Evolutionary conservation across 1,284 basidiomycete species (phyloP).

Genomic region (Rhodotorula sp.): DNA sequence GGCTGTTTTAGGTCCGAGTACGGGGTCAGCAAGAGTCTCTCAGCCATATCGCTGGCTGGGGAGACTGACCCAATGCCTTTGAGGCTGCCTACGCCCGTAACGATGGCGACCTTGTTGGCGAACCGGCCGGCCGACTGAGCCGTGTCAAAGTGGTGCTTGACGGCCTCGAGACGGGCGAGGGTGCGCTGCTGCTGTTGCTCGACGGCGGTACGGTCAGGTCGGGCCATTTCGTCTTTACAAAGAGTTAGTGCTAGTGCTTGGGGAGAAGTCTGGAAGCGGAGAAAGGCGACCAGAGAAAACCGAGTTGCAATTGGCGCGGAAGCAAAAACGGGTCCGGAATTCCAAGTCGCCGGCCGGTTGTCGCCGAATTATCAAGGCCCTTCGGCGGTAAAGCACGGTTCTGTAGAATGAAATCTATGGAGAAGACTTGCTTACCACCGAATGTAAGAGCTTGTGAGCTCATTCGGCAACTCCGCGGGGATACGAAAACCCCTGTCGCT

Average conservation of each 20-base stretch:
- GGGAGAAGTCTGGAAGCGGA: not conserved
- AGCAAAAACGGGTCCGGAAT: too few relatives aligned
- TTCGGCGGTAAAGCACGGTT: too few relatives aligned
- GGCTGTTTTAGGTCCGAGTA: slow-evolving; percentile 49
- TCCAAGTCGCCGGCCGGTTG: too few relatives aligned
- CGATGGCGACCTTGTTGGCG: slow-evolving; percentile 79
- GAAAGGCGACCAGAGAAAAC: not conserved
- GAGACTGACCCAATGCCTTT: slow-evolving; percentile 74
- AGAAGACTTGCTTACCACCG: too few relatives aligned
- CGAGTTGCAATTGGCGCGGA: too few relatives aligned
- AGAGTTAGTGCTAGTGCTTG: not conserved
- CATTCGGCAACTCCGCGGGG: too few relatives aligned
- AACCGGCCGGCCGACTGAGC: slow-evolving; percentile 62
- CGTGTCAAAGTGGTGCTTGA: slow-evolving; percentile 67
- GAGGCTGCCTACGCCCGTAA: slow-evolving; percentile 80
- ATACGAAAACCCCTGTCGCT: too few relatives aligned
- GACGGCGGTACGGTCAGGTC: slow-evolving; percentile 7
- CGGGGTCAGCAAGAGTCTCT: slow-evolving; percentile 2
- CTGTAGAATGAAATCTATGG: too few relatives aligned
- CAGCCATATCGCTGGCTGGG: not conserved
- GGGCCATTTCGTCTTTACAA: slow-evolving; percentile 9
- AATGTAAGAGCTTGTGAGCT: too few relatives aligned
- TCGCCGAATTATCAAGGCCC: too few relatives aligned
- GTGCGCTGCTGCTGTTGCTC: slow-evolving; percentile 50
- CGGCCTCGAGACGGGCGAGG: slow-evolving; percentile 62